Percentiles rank a stretch among this genome's conserved stretches.
Evolutionary conservation across 495 filamentous ascomycete genomes (phyloP).

Genomic region (Poronia punctata): DNA sequence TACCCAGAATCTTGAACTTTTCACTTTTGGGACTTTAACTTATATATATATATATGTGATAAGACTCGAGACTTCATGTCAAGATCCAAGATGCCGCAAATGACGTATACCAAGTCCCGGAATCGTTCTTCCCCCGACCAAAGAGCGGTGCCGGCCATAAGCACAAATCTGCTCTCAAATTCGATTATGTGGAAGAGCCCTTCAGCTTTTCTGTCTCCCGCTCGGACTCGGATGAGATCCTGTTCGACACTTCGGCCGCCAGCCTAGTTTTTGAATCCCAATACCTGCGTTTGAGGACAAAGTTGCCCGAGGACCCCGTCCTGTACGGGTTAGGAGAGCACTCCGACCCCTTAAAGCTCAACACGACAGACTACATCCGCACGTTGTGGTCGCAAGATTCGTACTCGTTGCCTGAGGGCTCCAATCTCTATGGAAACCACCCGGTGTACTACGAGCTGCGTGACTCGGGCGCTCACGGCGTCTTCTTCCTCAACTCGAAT

Average conservation of each 20-base stretch:
- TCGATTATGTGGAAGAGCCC: slow-evolving; percentile 57
- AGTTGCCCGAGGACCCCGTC: slow-evolving; percentile 56
- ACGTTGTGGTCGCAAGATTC: slow-evolving; percentile 78
- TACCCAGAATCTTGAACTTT: background rate
- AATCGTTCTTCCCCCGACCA: slow-evolving; percentile 62
- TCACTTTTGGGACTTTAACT: no score
- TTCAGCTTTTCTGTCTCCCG: slow-evolving; percentile 73
- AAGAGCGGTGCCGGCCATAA: slow-evolving; percentile 15
- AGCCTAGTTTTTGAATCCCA: slow-evolving; percentile 71
- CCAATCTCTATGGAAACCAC: slow-evolving; percentile 80
- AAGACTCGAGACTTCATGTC: slow-evolving; percentile 73
- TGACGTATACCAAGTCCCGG: slow-evolving; percentile 72
- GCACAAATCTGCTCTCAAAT: slow-evolving; percentile 48
- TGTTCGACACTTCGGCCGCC: slow-evolving; percentile 70
- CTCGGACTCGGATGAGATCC: slow-evolving; percentile 54
- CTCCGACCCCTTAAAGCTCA: slow-evolving; percentile 63
- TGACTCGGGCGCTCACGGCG: slow-evolving; percentile 63
- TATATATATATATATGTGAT: no score
- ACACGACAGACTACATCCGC: slow-evolving; percentile 66
- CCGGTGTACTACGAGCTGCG: slow-evolving; percentile 83
- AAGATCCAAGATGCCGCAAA: slow-evolving; percentile 73
- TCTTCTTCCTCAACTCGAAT: slow-evolving; percentile 76
- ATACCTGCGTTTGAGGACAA: slow-evolving; percentile 64
- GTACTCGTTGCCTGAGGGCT: slow-evolving; percentile 41
- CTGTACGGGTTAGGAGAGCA: slow-evolving; percentile 75